Percentiles rank a stretch among this genome's conserved stretches.
These are phyloP conservation scores for Colletotrichum incanum DNA, from an alignment of 2,329 filamentous ascomycete species.

Conservation along the genomic window DNA sequence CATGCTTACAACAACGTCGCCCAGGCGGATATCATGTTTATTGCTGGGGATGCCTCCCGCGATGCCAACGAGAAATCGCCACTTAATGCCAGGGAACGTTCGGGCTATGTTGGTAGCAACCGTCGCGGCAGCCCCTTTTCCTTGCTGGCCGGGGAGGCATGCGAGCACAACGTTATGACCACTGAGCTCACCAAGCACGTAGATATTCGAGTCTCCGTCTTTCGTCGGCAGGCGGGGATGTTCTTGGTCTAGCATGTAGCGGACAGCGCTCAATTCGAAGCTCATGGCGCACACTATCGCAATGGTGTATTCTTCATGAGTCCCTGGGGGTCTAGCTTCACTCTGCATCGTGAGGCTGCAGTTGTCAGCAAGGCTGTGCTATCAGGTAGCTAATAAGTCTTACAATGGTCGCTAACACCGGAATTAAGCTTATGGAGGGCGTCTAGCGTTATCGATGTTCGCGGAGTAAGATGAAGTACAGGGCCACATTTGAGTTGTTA, in stretches of 20 bases:
- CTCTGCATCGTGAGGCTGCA: not conserved
- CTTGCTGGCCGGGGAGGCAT: not conserved
- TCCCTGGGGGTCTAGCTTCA: not conserved
- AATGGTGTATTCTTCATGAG: constrained; percentile 49
- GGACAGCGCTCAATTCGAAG: constrained; percentile 49
- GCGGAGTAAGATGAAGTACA: not conserved
- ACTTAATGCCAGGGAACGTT: not conserved
- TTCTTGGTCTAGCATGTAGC: constrained; percentile 49
- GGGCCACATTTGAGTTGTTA: no score
- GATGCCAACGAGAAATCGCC: not conserved
- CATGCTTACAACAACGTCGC: not conserved
- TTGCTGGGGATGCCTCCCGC: not conserved
- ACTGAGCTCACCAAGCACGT: not conserved
- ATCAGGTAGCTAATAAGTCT: not conserved
- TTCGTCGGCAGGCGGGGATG: constrained; percentile 35
- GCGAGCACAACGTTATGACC: not conserved
- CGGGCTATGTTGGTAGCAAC: not conserved
- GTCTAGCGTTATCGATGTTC: not conserved
- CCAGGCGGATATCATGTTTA: not conserved
- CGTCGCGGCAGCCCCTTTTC: not conserved
- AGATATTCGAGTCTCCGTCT: not conserved
- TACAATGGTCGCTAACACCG: no score
- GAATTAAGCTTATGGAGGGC: not conserved
- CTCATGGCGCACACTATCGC: constrained; percentile 47
- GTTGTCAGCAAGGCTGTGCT: not conserved